Evolutionary conservation across 768 basidiomycete genomes (phyloP), one percentile per base, ranked within the genome.

Genomic region (Dioszegia aurantiaca): DNA sequence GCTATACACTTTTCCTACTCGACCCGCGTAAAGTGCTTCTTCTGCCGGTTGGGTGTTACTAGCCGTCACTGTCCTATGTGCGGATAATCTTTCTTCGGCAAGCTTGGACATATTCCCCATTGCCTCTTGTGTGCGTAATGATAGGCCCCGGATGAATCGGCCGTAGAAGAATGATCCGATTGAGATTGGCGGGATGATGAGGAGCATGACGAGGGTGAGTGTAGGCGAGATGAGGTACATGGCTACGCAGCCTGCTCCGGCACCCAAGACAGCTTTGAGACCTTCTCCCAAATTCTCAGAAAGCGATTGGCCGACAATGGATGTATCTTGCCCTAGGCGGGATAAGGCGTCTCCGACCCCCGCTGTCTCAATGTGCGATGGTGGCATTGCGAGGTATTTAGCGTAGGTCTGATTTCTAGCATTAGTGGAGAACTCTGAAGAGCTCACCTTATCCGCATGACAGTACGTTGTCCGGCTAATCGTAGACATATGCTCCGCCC

Each of bases 41-140:
- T 95, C 93, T 70, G 86, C 83, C 1, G 82, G 81, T 41, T 84
- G 79, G 0, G 89, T 90, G 66, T 95, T 92, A 77, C 83, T 93
- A 0, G 90, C 87, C 64, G 97, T 92, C 37, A 73, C 65, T 0
- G 71, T 73, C 21, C 71, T 51, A 53, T 73, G 71, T 12, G 71
- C 71, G 0, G 69, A 70, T 4, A 98, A 82, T 1, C 90, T 83
- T 70, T 98, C 93, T 60, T 89, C 86, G 2, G 92, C 91, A 14
- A 89, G 83, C 81, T 88, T 91, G 31, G 89, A 88, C 91, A 93
- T 90, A 57, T 91, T 90, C 56, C 92, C 92, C 60, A 94, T 83
- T 0, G 92, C 90, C 69, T 91, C 90, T 76, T 98, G 93, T 9
- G 93, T 92, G 68, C 85, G 80, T 65, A 89, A 89, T 6, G 90